Base-by-base conservation (phyloP, 2,329 filamentous ascomycete genomes). In the Sclerotinia sclerotiorum region DNA sequence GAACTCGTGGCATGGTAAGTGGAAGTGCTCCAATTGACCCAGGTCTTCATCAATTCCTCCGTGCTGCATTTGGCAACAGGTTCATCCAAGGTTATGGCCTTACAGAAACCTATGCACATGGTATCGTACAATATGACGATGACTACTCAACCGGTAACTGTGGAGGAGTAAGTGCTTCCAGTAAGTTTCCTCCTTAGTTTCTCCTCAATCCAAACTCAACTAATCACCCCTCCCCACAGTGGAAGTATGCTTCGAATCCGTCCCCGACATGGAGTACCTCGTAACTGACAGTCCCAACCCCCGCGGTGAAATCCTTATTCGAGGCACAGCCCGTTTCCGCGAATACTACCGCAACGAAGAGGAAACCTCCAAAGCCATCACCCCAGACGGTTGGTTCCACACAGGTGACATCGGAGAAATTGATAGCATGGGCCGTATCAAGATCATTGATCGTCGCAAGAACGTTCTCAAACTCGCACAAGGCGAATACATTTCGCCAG, bases 391-490 rank as follows among this genome's bases (percentile, higher is more conserved):
- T 70, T 99, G 95, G 95, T 98, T 99, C 86, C 91, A 91, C 78
- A 97, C 93, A 0, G 95, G 95, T 67, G 95, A 99, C 76, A 94
- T 99, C 73, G 92, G 88, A 76, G 87, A 89, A 72, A 84, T 99
- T 32, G 95, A 99, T 79, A 88, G 88, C 73, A 80, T 91, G 77
- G 95, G 95, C 71, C 92, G 94, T 70, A 90, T 98, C 83, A 89
- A 87, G 80, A 97, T 99, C 80, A 90, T 99, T 75, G 95, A 99
- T 80, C 93, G 95, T 75, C 90, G 93, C 81, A 99, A 99, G 90
- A 98, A 98, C 81, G 92, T 99, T n/a, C 88, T 99, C 78, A 99
- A 99, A 85, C 87, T 99, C 68, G 90, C 94, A 0, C 95, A 99
- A 80, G 95, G 95, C 79, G 95, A 99, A 82, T 99, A 99, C 81